Evolutionary conservation across 768 basidiomycete genomes (phyloP).

Genomic region (Mycena pura): DNA sequence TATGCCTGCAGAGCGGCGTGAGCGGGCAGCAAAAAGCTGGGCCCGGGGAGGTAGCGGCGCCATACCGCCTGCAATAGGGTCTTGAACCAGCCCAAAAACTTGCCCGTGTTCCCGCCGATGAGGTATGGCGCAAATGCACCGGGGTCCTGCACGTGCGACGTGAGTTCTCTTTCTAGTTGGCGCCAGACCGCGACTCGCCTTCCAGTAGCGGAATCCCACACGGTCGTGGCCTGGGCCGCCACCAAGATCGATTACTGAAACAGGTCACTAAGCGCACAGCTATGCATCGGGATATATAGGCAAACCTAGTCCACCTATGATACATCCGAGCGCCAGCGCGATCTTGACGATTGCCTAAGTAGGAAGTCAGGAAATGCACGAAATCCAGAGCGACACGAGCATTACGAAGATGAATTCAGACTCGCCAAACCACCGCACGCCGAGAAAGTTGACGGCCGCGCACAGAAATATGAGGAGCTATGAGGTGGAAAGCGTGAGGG

Average conservation of each 20-base stretch:
- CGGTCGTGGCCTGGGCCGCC: constrained; percentile 74
- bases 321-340: too few relatives aligned
- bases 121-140: constrained; percentile 73
- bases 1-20: constrained; percentile 52
- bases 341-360: too few relatives aligned
- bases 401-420: constrained; percentile 65
- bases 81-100: constrained; percentile 24
- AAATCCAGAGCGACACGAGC: constrained; percentile 36
- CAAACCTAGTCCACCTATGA: too few relatives aligned
- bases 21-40: too few relatives aligned
- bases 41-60: background rate
- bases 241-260: constrained; percentile 81
- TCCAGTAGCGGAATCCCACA: constrained; percentile 77
- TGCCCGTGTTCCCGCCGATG: constrained; percentile 31
- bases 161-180: too few relatives aligned
- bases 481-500: constrained; percentile 7
- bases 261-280: too few relatives aligned
- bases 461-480: constrained; percentile 32
- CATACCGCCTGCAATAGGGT: constrained; percentile 18
- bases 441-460: constrained; percentile 45
- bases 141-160: constrained; percentile 48
- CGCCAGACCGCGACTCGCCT: constrained; percentile 43
- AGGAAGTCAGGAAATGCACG: too few relatives aligned
- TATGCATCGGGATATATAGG: too few relatives aligned
- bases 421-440: constrained; percentile 57